Evolutionary conservation across 441 rosid genomes (phyloP).

Genomic region (Flueggea neowawraea): DNA sequence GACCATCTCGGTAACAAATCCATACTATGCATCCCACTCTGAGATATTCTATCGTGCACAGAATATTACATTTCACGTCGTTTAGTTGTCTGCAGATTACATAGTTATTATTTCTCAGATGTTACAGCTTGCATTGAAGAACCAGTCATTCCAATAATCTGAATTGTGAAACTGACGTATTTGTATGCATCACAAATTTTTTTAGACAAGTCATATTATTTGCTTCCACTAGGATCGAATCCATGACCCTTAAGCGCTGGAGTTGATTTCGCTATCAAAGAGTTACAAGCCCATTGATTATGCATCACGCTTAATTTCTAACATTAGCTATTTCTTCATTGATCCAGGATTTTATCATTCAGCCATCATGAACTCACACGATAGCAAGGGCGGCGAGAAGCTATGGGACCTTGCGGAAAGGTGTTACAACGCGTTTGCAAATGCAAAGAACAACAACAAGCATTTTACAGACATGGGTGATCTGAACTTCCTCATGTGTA

Average conservation of each 20-base stretch:
- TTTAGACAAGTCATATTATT: no score
- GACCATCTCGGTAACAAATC: slow-evolving; percentile 53
- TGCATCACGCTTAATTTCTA: neutral
- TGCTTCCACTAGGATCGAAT: no score
- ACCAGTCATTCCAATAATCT: no score
- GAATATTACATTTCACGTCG: no score
- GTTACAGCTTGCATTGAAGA: no score
- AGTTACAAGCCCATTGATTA: no score
- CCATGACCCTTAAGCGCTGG: no score
- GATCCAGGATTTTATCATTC: slow-evolving; percentile 79
- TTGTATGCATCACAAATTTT: no score
- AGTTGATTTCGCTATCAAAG: no score
- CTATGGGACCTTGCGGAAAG: slow-evolving; percentile 76
- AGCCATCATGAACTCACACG: slow-evolving; percentile 71
- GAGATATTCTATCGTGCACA: neutral
- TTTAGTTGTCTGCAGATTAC: no score
- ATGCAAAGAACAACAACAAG: slow-evolving; percentile 62
- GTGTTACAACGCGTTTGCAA: slow-evolving; percentile 37
- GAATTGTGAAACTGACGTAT: no score
- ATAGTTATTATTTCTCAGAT: no score
- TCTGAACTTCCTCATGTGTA: slow-evolving; percentile 81
- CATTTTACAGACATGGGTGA: slow-evolving; percentile 83
- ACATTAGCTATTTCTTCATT: neutral
- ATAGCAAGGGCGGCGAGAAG: slow-evolving; percentile 41
- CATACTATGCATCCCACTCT: neutral